Evolutionary conservation across 2,329 filamentous ascomycete genomes (phyloP).

Genomic region (Colletotrichum lentis): DNA sequence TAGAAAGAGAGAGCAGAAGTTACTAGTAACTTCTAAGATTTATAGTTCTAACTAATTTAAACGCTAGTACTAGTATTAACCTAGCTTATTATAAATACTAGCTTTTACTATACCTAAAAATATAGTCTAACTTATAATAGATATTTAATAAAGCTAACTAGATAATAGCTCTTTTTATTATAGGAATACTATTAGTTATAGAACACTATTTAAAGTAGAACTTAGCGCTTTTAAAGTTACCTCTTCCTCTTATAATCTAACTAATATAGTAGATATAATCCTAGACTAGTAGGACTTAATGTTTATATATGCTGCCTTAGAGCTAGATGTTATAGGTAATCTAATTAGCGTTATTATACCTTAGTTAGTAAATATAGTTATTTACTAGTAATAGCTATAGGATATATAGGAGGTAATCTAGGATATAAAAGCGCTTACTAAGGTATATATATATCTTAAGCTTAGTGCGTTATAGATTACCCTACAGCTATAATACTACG

Average conservation of each 20-base stretch:
- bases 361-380: neutral
- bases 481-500: neutral
- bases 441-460: neutral
- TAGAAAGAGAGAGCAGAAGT: neutral
- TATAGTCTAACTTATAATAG: neutral
- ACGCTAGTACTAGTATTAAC: neutral
- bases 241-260: neutral
- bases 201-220: neutral
- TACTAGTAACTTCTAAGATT: neutral
- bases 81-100: neutral
- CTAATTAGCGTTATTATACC: neutral
- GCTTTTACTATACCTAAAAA: neutral
- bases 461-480: neutral
- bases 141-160: neutral
- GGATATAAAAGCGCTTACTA: neutral
- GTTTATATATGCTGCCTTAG: neutral
- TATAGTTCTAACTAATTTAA: neutral
- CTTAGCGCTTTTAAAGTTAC: neutral
- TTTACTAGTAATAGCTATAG: neutral
- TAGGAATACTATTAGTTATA: neutral
- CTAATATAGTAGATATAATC: constrained; percentile 2
- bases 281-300: neutral
- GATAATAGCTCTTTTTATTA: neutral
- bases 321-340: neutral
- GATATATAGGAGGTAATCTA: neutral